Evolutionary conservation across 768 basidiomycete genomes (phyloP), one percentile per base, ranked within the genome.

Genomic region (Sarcodon aspratus): DNA sequence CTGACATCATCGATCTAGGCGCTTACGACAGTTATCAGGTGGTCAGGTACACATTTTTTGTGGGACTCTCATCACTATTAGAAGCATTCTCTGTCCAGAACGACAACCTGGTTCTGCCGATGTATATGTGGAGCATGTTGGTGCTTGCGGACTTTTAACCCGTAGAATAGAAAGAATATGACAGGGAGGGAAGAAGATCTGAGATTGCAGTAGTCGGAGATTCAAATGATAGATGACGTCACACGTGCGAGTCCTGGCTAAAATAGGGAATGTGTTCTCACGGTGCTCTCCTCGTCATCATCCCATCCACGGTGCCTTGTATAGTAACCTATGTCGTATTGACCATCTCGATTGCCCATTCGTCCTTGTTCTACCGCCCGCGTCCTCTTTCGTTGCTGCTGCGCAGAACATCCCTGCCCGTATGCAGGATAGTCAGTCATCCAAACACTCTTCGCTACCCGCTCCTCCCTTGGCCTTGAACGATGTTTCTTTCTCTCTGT

Each of bases 61-160:
- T 82, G 31, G 63, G 66, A n/a, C 60, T 86, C 37, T 73, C 86
- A 4, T 80, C 81, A 3, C 62, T 89, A 38, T 72, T 98, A 54
- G 96, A 99, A 67, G 96, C 92, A 12, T 65, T 93, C 49, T 91
- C 90, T 15, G 84, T 85, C 60, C 96, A 99, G 67, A 98, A 98
- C 66, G 96, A 99, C 67, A 99, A 99, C 66, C 72, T 99, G 55
- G 91, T 89, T 37, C 70, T 99, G 53, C 95, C 96, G n/a, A 67
- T 98, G 65, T 98, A 85, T 63, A 82, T 94, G 71, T 99, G 93
- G 92, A 85, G 87, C 60, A 71, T 91, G 67, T 69, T 92, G 33
- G 81, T 82, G 33, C 65, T 92, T 45, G 69, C 74, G 7, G 71
- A 68, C 47, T 68, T 74, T 50, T 63, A 60, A 27, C 5, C 21